phyloP scores from a whole-genome alignment of 805 yeast species.

The Cyberlindnera maritima region DNA sequence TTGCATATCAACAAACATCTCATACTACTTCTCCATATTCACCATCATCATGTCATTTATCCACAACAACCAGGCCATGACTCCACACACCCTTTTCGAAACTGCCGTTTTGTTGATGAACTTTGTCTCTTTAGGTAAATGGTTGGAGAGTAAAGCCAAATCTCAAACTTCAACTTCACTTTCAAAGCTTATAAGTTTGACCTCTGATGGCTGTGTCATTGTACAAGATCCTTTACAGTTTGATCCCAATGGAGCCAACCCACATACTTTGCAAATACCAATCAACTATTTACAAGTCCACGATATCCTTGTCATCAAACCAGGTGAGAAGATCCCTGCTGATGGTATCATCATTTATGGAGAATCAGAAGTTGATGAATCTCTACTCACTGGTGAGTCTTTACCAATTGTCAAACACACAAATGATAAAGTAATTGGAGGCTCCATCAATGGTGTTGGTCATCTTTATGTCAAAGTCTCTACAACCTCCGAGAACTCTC shows the following conservation, averaged over 20 bases:
- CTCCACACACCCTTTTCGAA: conserved; percentile 78
- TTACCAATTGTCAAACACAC: conserved; percentile 60
- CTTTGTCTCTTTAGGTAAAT: conserved; percentile 87
- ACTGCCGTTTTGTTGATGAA: conserved; percentile 81
- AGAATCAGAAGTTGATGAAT: conserved; percentile 81
- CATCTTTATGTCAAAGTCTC: conserved; percentile 66
- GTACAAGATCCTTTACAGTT: conserved; percentile 39
- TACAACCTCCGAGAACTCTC: conserved; percentile 78
- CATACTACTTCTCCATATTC: conserved; percentile 69
- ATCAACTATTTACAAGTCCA: conserved; percentile 74
- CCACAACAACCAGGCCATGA: conserved; percentile 34
- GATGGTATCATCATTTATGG: conserved; percentile 85
- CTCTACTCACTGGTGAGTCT: conserved; percentile 90
- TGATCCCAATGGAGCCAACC: conserved; percentile 16
- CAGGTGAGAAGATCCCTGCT: conserved; percentile 89
- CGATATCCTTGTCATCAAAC: conserved; percentile 75
- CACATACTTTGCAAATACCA: conserved; percentile 48
- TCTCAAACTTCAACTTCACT: conserved; percentile 91
- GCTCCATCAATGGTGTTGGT: conserved; percentile 83
- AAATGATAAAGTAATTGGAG: conserved; percentile 77
- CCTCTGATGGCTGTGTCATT: conserved; percentile 75
- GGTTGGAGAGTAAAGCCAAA: conserved; percentile 87
- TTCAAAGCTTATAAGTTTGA: conserved; percentile 71
- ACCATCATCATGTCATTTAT: conserved; percentile 53
- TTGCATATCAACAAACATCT: conserved; percentile 74